These are phyloP conservation scores for Penicillium riverlandense DNA, from an alignment of 495 filamentous ascomycete genomes.

Conservation along the genomic window DNA sequence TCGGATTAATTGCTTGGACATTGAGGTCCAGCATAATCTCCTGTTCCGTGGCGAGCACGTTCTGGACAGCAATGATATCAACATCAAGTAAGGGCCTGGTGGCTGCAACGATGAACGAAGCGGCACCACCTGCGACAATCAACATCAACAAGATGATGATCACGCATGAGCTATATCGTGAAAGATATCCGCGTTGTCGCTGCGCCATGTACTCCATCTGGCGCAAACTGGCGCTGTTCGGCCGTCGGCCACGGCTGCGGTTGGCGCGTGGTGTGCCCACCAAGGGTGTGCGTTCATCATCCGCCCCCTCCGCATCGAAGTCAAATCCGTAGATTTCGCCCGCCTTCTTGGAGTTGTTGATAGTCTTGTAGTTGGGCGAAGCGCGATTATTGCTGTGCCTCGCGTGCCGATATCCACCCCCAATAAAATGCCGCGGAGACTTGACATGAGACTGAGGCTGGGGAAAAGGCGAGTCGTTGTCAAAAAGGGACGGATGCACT, in stretches of 20 bases:
- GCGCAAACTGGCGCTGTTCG: conserved; percentile 53
- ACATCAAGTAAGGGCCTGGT: conserved; percentile 82
- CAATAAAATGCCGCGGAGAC: conserved; percentile 52
- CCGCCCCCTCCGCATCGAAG: conserved; percentile 68
- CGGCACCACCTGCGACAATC: conserved; percentile 68
- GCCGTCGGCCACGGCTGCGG: conserved; percentile 54
- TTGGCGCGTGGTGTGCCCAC: conserved; percentile 57
- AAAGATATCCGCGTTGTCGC: conserved; percentile 54
- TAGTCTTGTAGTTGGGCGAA: conserved; percentile 30
- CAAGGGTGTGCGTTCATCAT: conserved; percentile 86
- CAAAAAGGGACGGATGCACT: conserved; percentile 65
- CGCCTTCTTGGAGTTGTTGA: conserved; percentile 43
- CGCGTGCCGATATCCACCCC: conserved; percentile 27
- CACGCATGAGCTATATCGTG: conserved; percentile 72
- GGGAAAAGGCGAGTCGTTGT: conserved; percentile 66
- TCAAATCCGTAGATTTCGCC: conserved; percentile 56
- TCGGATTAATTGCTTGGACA: conserved; percentile 86
- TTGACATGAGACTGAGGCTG: conserved; percentile 42
- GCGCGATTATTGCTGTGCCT: conserved; percentile 27
- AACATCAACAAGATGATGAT: conserved; percentile 67
- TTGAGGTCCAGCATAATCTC: conserved; percentile 92
- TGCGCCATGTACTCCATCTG: conserved; percentile 71
- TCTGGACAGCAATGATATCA: conserved; percentile 66
- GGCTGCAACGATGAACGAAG: conserved; percentile 81
- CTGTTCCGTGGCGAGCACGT: conserved; percentile 88